Evolutionary conservation across 257 asterid species (phyloP).

Genomic region (Craterostigma plantagineum): DNA sequence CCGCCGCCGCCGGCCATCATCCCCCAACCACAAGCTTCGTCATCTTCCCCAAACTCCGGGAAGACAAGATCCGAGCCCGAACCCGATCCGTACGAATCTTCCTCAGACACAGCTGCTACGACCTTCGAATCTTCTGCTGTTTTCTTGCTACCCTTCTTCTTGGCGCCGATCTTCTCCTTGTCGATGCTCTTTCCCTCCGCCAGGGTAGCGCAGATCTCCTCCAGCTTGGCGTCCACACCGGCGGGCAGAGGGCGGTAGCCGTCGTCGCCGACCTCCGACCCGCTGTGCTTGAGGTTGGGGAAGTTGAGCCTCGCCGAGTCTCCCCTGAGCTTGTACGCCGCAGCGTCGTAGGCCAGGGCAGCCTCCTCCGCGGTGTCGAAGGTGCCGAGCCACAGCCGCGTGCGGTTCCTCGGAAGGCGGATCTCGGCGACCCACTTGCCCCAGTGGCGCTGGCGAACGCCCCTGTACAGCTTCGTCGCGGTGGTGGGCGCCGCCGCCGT

Average conservation of each 20-base stretch:
- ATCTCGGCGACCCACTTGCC: constrained; percentile 99
- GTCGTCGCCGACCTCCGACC: constrained; percentile 50
- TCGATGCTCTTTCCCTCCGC: constrained; percentile 74
- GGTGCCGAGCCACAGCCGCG: constrained; percentile 90
- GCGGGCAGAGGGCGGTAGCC: constrained; percentile 82
- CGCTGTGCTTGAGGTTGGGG: constrained; percentile 68
- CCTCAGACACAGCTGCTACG: background rate
- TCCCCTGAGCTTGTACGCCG: constrained; percentile 87
- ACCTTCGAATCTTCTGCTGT: background rate
- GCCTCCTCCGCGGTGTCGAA: constrained; percentile 96
- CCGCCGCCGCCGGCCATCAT: constrained; percentile 6
- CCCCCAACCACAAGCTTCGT: constrained; percentile 14
- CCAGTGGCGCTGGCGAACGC: constrained; percentile 99
- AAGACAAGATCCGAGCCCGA: constrained; percentile 12
- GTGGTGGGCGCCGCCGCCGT: constrained; percentile 42
- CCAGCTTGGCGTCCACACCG: constrained; percentile 69
- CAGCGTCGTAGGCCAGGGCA: constrained; percentile 87
- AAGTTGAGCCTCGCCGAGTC: constrained; percentile 77
- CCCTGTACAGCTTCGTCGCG: constrained; percentile 78
- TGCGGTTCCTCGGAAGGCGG: constrained; percentile 79
- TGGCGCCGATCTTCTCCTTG: constrained; percentile 18
- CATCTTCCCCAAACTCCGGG: constrained; percentile 18
- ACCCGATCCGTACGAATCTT: constrained; percentile 23
- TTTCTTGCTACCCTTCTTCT: constrained; percentile 17
- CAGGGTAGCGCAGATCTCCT: constrained; percentile 47